Evolutionary conservation across 345 rosid genomes (phyloP).

Genomic region (Abelmoschus esculentus): DNA sequence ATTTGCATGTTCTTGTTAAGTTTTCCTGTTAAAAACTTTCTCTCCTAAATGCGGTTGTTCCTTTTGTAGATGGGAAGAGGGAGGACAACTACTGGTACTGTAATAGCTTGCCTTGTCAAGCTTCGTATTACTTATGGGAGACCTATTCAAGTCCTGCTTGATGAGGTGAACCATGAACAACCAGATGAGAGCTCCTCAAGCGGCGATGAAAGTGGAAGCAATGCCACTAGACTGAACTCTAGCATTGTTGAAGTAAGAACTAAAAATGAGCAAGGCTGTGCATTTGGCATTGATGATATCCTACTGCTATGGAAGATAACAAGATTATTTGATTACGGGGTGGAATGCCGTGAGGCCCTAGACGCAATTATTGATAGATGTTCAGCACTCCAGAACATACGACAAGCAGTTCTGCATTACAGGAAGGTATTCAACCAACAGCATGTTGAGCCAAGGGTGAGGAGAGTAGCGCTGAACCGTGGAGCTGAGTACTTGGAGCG

Average conservation of each 20-base stretch:
- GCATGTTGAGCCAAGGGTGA: slow-evolving; percentile 80
- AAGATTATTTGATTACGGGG: slow-evolving; percentile 83
- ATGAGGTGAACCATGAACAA: slow-evolving; percentile 52
- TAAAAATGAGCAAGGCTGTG: slow-evolving; percentile 44
- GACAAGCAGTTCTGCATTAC: slow-evolving; percentile 86
- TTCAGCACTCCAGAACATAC: slow-evolving; percentile 93
- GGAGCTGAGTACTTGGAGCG: slow-evolving; percentile 97
- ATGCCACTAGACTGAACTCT: slow-evolving; percentile 29
- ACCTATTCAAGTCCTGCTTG: slow-evolving; percentile 63
- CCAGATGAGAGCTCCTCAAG: slow-evolving; percentile 74
- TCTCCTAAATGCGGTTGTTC: slow-evolving; percentile 9
- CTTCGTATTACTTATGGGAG: slow-evolving; percentile 78
- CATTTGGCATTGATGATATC: slow-evolving; percentile 90
- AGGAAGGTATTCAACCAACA: slow-evolving; percentile 87
- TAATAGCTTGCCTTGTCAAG: slow-evolving; percentile 93
- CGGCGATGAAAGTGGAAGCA: slow-evolving; percentile 75
- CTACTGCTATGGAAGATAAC: slow-evolving; percentile 86
- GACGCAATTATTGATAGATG: slow-evolving; percentile 95
- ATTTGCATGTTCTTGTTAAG: slow-evolving; percentile 8
- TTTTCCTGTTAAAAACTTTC: neutral
- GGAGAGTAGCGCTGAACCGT: slow-evolving; percentile 83
- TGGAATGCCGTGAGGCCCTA: slow-evolving; percentile 84
- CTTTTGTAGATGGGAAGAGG: slow-evolving; percentile 89
- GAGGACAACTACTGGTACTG: slow-evolving; percentile 98
- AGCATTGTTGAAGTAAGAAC: slow-evolving; percentile 24